Percentiles rank a stretch among this genome's conserved stretches.
These are phyloP conservation scores for Penicillium canariense DNA, from an alignment of 495 filamentous ascomycete genomes.

Conservation along the genomic window DNA sequence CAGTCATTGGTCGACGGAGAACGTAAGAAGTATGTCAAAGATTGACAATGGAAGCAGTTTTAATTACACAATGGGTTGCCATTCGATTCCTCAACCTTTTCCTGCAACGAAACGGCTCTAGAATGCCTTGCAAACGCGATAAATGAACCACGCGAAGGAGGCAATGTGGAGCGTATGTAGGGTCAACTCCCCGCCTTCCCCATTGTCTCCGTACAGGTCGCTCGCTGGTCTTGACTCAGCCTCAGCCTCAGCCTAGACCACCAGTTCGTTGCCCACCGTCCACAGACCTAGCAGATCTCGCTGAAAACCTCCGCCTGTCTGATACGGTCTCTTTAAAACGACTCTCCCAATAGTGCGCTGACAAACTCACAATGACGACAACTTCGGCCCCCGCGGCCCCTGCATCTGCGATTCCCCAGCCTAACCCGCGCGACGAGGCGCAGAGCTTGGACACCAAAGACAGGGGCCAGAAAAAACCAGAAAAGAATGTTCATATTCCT, in stretches of 20 bases:
- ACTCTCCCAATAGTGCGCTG: not conserved
- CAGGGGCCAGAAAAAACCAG: not conserved
- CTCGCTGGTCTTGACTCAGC: not conserved
- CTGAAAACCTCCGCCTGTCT: not conserved
- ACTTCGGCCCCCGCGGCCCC: constrained; percentile 9
- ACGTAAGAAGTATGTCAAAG: too few relatives aligned
- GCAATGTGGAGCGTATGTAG: constrained; percentile 2
- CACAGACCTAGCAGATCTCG: not conserved
- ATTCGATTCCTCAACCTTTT: too few relatives aligned
- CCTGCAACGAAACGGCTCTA: too few relatives aligned
- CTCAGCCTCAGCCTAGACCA: not conserved
- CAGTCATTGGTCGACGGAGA: too few relatives aligned
- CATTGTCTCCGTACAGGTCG: not conserved
- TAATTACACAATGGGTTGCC: too few relatives aligned
- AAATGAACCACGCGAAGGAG: not conserved
- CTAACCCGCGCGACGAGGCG: not conserved
- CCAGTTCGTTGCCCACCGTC: not conserved
- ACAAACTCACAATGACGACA: constrained; percentile 10
- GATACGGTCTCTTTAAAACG: not conserved
- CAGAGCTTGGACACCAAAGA: not conserved
- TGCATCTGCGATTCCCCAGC: constrained; percentile 13
- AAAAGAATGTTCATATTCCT: constrained; percentile 19
- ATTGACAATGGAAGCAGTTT: too few relatives aligned
- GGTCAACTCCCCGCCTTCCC: constrained; percentile 10
- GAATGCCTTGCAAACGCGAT: not conserved